A percentile compares a stretch with the other conserved stretches of the same genome.
Evolutionary conservation across 202 grass and related monocot species (phyloP).

Genomic region (Schoenoplectus triqueter): DNA sequence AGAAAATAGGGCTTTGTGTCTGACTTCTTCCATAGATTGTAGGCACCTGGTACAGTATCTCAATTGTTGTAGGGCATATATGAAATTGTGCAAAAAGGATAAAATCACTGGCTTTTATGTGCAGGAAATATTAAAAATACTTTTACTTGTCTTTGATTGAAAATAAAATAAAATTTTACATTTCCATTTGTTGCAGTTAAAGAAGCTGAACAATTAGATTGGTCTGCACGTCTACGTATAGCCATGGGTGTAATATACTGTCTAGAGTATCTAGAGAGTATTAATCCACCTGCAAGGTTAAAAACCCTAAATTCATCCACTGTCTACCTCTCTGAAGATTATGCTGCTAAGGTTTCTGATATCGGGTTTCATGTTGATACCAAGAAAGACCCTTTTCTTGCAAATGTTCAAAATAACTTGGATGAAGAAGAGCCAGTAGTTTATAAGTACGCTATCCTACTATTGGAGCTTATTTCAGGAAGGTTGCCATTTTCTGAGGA

Average conservation of each 20-base stretch:
- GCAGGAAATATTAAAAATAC: neutral
- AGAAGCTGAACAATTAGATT: conserved; percentile 86
- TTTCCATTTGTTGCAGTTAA: conserved; percentile 51
- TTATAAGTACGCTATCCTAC: conserved; percentile 68
- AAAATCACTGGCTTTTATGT: neutral
- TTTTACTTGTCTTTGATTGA: conserved; percentile 19
- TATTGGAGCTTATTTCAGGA: conserved; percentile 81
- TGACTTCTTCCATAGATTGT: neutral
- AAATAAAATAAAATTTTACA: neutral
- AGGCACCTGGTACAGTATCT: neutral
- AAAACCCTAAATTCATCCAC: conserved; percentile 66
- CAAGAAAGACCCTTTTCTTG: conserved; percentile 11
- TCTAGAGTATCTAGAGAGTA: conserved; percentile 62
- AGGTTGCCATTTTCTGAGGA: conserved; percentile 68
- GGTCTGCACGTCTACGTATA: conserved; percentile 65
- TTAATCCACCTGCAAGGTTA: conserved; percentile 50
- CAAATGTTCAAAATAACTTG: neutral
- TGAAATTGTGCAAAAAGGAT: neutral
- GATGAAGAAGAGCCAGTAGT: conserved; percentile 48
- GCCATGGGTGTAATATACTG: conserved; percentile 80
- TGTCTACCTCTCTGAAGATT: conserved; percentile 82
- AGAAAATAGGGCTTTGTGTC: neutral
- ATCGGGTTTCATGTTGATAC: conserved; percentile 46
- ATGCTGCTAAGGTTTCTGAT: conserved; percentile 83
- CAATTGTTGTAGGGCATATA: neutral